Evolutionary conservation across 2,329 filamentous ascomycete genomes (phyloP), one percentile per base, ranked within the genome.

Genomic region (Trichoderma sp.): DNA sequence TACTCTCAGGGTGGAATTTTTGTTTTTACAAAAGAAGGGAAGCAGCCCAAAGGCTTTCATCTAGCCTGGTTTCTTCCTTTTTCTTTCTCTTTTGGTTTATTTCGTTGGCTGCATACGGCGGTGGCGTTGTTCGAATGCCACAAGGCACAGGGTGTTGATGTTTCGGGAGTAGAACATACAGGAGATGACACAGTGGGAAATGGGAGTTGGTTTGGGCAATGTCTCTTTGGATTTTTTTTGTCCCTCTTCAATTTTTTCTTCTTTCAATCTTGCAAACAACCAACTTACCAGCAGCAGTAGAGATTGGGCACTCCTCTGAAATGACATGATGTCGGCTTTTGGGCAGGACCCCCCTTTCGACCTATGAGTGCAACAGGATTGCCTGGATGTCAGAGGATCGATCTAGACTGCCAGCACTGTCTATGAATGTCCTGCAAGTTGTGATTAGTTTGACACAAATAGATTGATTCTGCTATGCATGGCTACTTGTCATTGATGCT

Each of bases 381-480:
- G 39, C 57, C 15, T 4, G 21, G 39, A 34, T 34, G 47, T 34
- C 21, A 51, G n/a, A 30, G 8, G 53, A 34, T 21, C 34, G 56
- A 69, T 60, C 66, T 61, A 58, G 66, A 51, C 66, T 51, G 36
- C 57, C 39, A 58, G 66, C 66, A 47, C 39, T 15, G 53, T 69
- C 66, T 62, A 61, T 32, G 56, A 28, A 57, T 70, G n/a, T 62
- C 39, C 36, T 70, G 67, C 56, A 70, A 47, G 66, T 14, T 53
- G 24, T 4, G 43, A 26, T 53, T 70, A 70, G 67, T 53, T 53
- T 62, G 53, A 70, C 36, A 39, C 67, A 62, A 61, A 61, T 70
- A 70, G 57, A 53, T 36, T 70, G 57, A 36, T 62, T 70, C 39
- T 70, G 36, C 15, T 21, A 70, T 70, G 66, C 57, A 62, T 26